Evolutionary conservation across 139 green algal species (phyloP).

Genomic region (Coelastrella sp.): DNA sequence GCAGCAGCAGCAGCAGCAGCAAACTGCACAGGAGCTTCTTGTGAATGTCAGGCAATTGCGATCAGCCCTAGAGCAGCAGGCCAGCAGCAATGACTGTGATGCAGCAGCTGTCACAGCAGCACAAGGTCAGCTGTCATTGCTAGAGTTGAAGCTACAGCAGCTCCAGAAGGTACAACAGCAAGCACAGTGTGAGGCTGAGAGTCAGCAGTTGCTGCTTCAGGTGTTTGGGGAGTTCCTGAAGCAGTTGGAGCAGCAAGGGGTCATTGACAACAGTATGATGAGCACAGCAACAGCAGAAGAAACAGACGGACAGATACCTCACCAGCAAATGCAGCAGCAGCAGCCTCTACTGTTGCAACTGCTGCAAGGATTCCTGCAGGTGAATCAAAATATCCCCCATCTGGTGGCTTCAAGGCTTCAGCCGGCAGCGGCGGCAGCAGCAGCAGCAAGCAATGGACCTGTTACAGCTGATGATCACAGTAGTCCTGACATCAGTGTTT

Average conservation of each 20-base stretch:
- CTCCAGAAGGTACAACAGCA: conserved; percentile 41
- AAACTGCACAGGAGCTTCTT: neutral
- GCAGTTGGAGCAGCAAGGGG: conserved; percentile 43
- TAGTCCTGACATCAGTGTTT: neutral
- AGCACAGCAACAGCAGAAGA: too few species aligned
- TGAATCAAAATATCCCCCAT: neutral
- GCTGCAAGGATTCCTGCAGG: conserved; percentile 37
- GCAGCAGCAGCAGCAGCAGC: conserved; percentile 8
- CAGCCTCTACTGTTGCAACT: conserved; percentile 25
- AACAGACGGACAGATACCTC: neutral
- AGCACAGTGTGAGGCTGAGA: neutral
- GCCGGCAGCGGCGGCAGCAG: neutral
- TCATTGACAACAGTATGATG: neutral
- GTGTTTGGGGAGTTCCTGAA: conserved; percentile 52
- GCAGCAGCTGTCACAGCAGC: conserved; percentile 15
- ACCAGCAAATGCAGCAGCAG: conserved; percentile 22
- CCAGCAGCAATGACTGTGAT: neutral
- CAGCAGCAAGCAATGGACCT: neutral
- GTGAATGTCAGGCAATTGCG: neutral
- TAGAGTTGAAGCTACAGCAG: conserved; percentile 23
- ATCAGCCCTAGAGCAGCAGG: neutral
- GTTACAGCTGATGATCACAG: neutral
- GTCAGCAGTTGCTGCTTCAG: conserved; percentile 39
- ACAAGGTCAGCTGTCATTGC: neutral
- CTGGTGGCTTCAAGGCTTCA: neutral